Conservation (phyloP, 2,329 filamentous ascomycete species). For the Ceratocystis cubensis region DNA sequence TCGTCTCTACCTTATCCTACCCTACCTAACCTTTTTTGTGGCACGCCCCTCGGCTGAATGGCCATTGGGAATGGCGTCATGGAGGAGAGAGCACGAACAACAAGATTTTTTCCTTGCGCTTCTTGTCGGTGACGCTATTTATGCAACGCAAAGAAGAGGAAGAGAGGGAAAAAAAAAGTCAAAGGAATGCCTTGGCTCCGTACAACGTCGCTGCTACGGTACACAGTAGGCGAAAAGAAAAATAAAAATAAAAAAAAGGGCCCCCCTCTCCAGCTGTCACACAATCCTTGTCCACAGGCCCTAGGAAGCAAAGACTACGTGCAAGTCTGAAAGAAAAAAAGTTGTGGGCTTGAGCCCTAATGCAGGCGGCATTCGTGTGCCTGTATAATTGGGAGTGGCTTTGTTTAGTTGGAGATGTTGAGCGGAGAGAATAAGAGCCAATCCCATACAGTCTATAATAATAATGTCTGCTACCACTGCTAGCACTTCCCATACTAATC, state of each 20-base stretch:
- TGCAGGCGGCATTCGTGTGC: background rate
- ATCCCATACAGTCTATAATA: background rate
- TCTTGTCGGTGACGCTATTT: background rate
- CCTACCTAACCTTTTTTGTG: background rate
- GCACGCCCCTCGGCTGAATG: background rate
- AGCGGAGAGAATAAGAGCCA: no score
- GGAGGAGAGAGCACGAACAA: background rate
- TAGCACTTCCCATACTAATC: background rate
- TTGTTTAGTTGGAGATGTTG: no score
- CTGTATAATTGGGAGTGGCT: no score
- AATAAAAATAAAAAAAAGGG: no score
- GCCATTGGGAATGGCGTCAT: background rate
- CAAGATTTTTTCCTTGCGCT: background rate
- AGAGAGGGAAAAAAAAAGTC: background rate
- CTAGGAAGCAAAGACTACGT: no score
- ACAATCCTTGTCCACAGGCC: no score
- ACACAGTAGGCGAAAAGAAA: no score
- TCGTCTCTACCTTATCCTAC: slow-evolving; percentile 2
- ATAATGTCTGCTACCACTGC: background rate
- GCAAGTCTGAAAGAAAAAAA: background rate
- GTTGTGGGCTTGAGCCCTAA: background rate
- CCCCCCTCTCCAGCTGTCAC: no score
- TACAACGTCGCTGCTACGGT: no score
- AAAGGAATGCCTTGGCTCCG: background rate
- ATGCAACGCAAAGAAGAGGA: background rate